Conservation (phyloP, 306 rosid species). For the Trifolium dubium region DNA sequence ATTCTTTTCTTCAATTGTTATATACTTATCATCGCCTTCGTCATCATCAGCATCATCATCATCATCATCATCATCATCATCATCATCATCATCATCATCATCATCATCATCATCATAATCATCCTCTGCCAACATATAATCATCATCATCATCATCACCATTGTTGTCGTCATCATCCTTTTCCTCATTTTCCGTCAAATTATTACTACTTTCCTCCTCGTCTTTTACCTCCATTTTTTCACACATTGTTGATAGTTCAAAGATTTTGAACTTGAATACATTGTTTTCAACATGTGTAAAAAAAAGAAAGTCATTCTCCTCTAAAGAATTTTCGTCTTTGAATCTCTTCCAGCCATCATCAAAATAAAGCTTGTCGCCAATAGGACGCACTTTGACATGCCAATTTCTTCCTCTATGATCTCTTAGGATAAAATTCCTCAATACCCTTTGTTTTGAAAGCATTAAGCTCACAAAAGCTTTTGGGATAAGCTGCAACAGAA, state of each 20-base stretch:
- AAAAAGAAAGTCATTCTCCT: background rate
- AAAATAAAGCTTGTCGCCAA: constrained; percentile 8
- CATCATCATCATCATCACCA: background rate
- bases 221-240: constrained; percentile 1
- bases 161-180: background rate
- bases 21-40: background rate
- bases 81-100: background rate
- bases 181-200: background rate
- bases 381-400: background rate
- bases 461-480: constrained; percentile 13
- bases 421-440: constrained; percentile 31
- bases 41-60: background rate
- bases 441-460: background rate
- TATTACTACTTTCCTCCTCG: background rate
- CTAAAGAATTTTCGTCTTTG: constrained; percentile 18
- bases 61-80: background rate
- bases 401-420: constrained; percentile 26
- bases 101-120: background rate
- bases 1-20: background rate
- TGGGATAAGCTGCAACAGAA: constrained; percentile 42
- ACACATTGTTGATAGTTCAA: constrained; percentile 28
- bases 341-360: constrained; percentile 40
- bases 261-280: constrained; percentile 31
- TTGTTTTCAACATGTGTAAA: constrained; percentile 26
- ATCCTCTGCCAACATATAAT: no score